Conservation (phyloP, 768 basidiomycete species). For the Suillus placidus region DNA sequence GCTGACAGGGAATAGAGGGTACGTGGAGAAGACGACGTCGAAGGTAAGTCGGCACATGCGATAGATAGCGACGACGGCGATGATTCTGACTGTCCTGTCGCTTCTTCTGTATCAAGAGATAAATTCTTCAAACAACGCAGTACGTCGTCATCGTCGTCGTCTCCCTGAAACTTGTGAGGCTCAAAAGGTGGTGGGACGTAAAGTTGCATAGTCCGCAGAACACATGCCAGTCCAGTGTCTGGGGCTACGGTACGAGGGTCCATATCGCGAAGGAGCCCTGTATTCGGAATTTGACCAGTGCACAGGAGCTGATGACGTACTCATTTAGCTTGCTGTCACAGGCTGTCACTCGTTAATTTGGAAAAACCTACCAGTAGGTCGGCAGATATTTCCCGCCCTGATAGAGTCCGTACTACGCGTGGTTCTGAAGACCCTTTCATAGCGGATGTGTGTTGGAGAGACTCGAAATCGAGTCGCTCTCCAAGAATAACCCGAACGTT, state of each 20-base stretch:
- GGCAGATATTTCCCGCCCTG: conserved; percentile 52
- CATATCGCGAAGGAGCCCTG: conserved; percentile 45
- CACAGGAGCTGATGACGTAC: conserved; percentile 50
- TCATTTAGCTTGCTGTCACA: neutral
- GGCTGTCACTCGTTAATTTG: neutral
- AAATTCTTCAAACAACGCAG: neutral
- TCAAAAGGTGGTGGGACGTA: conserved; percentile 3
- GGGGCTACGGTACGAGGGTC: conserved; percentile 45
- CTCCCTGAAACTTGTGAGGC: neutral
- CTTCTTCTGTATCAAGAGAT: neutral
- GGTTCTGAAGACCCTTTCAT: neutral
- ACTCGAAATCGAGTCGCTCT: conserved; percentile 52
- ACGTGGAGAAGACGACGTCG: conserved; percentile 9
- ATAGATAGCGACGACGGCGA: no score
- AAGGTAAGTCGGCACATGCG: neutral
- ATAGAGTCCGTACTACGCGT: conserved; percentile 46
- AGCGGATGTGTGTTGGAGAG: conserved; percentile 25
- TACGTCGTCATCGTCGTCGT: neutral
- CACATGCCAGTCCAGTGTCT: conserved; percentile 43
- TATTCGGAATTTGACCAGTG: conserved; percentile 64
- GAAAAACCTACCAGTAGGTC: conserved; percentile 48
- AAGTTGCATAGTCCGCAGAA: conserved; percentile 53
- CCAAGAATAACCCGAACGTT: conserved; percentile 54
- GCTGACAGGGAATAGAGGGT: conserved; percentile 6
- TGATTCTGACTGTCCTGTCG: neutral